Conservation (phyloP, 2,329 filamentous ascomycete genomes). For the Delphinella strobiligena region DNA sequence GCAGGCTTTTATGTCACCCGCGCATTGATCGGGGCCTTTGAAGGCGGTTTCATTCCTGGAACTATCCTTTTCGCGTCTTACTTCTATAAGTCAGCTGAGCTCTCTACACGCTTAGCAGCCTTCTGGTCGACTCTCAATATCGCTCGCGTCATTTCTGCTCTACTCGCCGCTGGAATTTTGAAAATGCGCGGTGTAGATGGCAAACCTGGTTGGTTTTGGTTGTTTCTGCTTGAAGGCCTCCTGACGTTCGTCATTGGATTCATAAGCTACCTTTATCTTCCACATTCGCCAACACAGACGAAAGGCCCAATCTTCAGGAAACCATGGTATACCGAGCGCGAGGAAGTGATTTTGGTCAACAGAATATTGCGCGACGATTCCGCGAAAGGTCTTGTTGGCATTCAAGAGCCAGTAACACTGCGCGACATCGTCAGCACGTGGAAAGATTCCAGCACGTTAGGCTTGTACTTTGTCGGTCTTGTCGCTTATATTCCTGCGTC, state of each 20-base stretch:
- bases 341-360: conserved; percentile 21
- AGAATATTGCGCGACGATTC: conserved; percentile 10
- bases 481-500: conserved; percentile 42
- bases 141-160: conserved; percentile 9
- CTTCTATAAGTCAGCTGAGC: conserved; percentile 11
- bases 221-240: conserved; percentile 11
- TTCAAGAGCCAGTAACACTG: conserved; percentile 6
- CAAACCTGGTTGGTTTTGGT: conserved; percentile 12
- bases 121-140: conserved; percentile 7
- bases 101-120: conserved; percentile 8
- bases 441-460: conserved; percentile 7
- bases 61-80: conserved; percentile 11
- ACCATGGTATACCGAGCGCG: conserved; percentile 18
- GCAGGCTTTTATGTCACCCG: conserved; percentile 8
- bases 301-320: conserved; percentile 14
- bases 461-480: conserved; percentile 39
- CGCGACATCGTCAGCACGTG: conserved; percentile 7
- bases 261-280: conserved; percentile 17
- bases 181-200: conserved; percentile 10
- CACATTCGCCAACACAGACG: conserved; percentile 18
- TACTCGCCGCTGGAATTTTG: conserved; percentile 10
- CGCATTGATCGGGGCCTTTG: conserved; percentile 9
- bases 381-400: conserved; percentile 9
- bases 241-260: conserved; percentile 11
- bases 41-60: conserved; percentile 11